A percentile compares a stretch with the other conserved stretches of the same genome.
Evolutionary conservation across 2,329 filamentous ascomycete genomes (phyloP).

Genomic region (Exophiala phaeomuriformis): DNA sequence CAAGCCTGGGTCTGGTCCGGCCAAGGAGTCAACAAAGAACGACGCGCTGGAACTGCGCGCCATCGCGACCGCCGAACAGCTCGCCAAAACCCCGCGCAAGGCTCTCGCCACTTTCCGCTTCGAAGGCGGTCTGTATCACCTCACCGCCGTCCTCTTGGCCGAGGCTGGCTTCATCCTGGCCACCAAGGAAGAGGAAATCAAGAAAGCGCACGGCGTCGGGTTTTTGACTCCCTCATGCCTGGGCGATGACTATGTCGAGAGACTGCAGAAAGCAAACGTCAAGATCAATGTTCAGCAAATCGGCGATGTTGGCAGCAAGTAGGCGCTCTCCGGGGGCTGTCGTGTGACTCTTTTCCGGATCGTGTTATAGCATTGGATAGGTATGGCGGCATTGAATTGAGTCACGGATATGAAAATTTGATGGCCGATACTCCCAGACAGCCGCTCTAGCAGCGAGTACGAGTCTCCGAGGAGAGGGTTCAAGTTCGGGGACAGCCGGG

Average conservation of each 20-base stretch:
- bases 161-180: slow-evolving; percentile 42
- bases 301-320: slow-evolving; percentile 27
- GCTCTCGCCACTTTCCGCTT: slow-evolving; percentile 39
- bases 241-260: slow-evolving; percentile 42
- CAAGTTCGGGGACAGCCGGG: no score
- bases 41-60: slow-evolving; percentile 40
- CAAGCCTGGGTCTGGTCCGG: slow-evolving; percentile 46
- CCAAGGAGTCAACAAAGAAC: slow-evolving; percentile 36
- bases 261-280: slow-evolving; percentile 40
- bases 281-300: slow-evolving; percentile 32
- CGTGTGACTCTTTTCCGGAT: background rate
- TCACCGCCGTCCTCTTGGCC: slow-evolving; percentile 39
- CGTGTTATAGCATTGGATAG: background rate
- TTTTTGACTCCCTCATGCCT: slow-evolving; percentile 44
- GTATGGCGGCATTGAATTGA: no score
- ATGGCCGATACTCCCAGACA: no score
- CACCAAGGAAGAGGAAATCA: slow-evolving; percentile 34
- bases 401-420: no score
- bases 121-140: slow-evolving; percentile 38
- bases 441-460: no score
- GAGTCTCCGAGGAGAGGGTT: no score
- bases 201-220: slow-evolving; percentile 38
- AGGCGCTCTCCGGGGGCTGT: background rate
- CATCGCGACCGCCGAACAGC: slow-evolving; percentile 40
- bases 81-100: slow-evolving; percentile 32